These are phyloP conservation scores for Eucalyptus erythrocorys DNA, from an alignment of 345 rosid genomes.

Conservation along the genomic window DNA sequence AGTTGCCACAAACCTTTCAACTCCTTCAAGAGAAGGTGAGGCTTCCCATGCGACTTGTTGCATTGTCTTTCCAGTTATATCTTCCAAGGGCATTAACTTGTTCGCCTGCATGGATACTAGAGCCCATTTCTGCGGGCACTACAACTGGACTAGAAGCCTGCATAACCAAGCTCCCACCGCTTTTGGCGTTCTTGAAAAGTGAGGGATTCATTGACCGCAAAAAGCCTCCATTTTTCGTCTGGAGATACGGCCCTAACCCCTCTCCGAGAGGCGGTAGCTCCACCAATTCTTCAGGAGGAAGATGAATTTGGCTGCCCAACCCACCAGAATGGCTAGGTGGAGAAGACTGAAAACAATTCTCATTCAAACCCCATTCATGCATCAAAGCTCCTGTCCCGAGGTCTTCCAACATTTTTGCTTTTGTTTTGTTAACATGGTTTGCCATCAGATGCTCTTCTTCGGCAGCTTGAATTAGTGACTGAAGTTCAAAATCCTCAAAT, in stretches of 20 bases:
- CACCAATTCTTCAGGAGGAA: slow-evolving; percentile 40
- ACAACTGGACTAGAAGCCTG: slow-evolving; percentile 94
- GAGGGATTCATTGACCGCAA: slow-evolving; percentile 75
- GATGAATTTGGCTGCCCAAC: slow-evolving; percentile 49
- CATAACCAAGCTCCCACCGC: slow-evolving; percentile 75
- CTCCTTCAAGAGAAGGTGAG: slow-evolving; percentile 31
- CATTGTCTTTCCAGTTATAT: slow-evolving; percentile 88
- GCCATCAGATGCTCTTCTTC: slow-evolving; percentile 47
- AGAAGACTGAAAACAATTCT: slow-evolving; percentile 58
- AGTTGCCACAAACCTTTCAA: slow-evolving; percentile 31
- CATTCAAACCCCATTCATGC: slow-evolving; percentile 90
- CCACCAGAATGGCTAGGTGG: slow-evolving; percentile 34
- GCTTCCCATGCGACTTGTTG: slow-evolving; percentile 78
- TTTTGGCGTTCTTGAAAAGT: slow-evolving; percentile 52
- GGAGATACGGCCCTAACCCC: slow-evolving; percentile 77
- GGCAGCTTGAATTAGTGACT: slow-evolving; percentile 38
- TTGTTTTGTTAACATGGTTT: slow-evolving; percentile 30
- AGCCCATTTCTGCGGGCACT: slow-evolving; percentile 96
- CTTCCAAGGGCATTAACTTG: slow-evolving; percentile 87
- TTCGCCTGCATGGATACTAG: slow-evolving; percentile 80
- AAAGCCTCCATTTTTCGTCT: slow-evolving; percentile 76
- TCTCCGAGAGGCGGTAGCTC: slow-evolving; percentile 74
- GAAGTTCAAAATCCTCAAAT: slow-evolving; percentile 35
- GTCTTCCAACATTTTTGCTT: slow-evolving; percentile 64
- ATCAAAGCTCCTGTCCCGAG: slow-evolving; percentile 78